Base-by-base conservation (phyloP, 2,329 filamentous ascomycete genomes). In the Metarhizium humberi region DNA sequence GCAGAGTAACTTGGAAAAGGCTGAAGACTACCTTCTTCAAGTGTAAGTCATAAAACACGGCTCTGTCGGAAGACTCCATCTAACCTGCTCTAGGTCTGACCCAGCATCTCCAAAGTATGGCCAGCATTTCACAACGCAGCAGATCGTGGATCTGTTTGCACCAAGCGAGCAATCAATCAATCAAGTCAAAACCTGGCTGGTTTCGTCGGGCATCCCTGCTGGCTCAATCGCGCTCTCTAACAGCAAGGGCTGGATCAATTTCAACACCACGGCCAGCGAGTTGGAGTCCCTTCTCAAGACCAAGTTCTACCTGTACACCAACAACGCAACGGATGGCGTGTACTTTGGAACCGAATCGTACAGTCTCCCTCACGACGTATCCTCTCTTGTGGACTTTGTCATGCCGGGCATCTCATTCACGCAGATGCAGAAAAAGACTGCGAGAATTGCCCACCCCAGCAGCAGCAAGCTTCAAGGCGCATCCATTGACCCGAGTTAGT, bases 121-220 rank as follows among this genome's bases (percentile, higher is more conserved):
- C 53, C 70, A 72, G 55, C 75, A 78, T 65, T 78, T 75, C 73
- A 71, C 72, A 6, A 60, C 69, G 2, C 65, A 74, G 29, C 65
- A 77, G 60, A 64, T 78, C 2, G 65, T 70, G 8, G 68, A 73
- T 11, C 73, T 69, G 52, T 78, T 78, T 64, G 68, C 74, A 8
- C 71, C 73, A 0, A 61, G 59, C 14, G 59, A 68, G 6, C 74
- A 79, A 46, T 69, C 77, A 5, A 73, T 83, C 3, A 68, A 75
- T 16, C 67, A 74, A 1, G 77, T 84, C 34, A 74, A 74, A 61
- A 61, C 70, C 8, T 85, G 81, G 81, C 72, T 85, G n/a, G 65
- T 71, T 20, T 64, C 67, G 5, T 73, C 75, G 25, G 82, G 81
- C 6, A 78, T 85, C 47, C 62, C 71, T 18, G 63, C 66, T 2